Base-by-base conservation (phyloP, 768 basidiomycete species). In the Rhodosporidiobolus odoratus region DNA sequence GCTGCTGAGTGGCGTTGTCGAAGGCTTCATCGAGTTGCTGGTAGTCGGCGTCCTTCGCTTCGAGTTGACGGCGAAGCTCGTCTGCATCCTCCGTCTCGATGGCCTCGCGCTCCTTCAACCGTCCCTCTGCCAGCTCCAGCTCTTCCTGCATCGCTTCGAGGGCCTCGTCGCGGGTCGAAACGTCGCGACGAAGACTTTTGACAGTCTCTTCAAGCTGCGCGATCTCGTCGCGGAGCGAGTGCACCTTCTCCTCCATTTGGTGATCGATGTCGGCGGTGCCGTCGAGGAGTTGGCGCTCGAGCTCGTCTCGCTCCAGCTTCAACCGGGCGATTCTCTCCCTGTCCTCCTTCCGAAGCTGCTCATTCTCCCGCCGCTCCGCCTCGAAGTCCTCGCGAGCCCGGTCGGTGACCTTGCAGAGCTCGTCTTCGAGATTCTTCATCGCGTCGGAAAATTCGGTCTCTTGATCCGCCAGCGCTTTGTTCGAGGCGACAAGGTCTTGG, bases 331-430 rank as follows among this genome's bases (percentile, higher is more conserved):
- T 47, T 27, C 34, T 58, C 43, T 66, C 68, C 13, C 65, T 59
- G 37, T 66, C 60, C 32, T 52, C 65, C 23, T n/a, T 43, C 30
- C 69, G 35, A 37, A 41, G 21, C 25, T 17, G 19, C 7, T 65
- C 67, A n/a, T 59, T 56, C 30, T 61, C 64, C 8, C 12, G 15
- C 1, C 60, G 25, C 50, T 41, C 34, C 38, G n/a, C 32, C 40
- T 66, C 48, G 13, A 63, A n/a, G n/a, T 69, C 59, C 25, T 38
- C 52, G 56, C 61, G 62, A 17, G 6, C 27, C 9, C 21, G 72
- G 50, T 76, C 75, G 65, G 75, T 72, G 30, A 76, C 72, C 25
- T 63, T 66, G 67, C 69, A 72, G 47, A 77, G 66, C 59, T 77
- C 77, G 6, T 45, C 64, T 38, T 77, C 75, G 40, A 77, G 71